These are phyloP conservation scores for Pistacia integerrima DNA, from an alignment of 345 rosid species.

Conservation along the genomic window DNA sequence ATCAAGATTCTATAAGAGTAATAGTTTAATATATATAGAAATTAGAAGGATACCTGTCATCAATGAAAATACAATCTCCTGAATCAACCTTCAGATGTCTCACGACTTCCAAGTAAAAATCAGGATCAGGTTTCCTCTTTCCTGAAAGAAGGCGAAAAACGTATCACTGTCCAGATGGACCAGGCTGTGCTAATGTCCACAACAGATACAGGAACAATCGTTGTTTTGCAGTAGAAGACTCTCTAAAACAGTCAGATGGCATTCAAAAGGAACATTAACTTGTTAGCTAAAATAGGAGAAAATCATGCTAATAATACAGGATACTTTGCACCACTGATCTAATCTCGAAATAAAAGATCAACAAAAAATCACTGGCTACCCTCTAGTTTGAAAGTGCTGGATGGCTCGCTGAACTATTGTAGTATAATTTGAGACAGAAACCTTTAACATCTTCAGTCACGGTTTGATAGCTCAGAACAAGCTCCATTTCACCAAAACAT, in stretches of 20 bases:
- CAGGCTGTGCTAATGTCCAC: not conserved
- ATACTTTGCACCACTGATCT: not conserved
- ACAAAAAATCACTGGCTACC: not conserved
- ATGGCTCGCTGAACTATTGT: not conserved
- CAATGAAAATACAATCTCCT: conserved; percentile 68
- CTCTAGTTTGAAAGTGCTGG: not conserved
- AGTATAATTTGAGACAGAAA: conserved; percentile 1
- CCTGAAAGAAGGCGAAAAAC: conserved; percentile 44
- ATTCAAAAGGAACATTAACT: not conserved
- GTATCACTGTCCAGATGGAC: not conserved
- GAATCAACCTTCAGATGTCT: conserved; percentile 73
- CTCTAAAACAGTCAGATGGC: not conserved
- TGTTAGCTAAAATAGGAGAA: not conserved
- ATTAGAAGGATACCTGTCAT: conserved; percentile 60
- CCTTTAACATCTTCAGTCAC: not conserved
- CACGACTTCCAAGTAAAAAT: conserved; percentile 59
- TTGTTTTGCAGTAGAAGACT: not conserved
- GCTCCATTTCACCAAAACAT: not conserved
- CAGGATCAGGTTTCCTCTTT: conserved; percentile 90
- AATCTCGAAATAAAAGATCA: not conserved
- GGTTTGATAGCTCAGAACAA: not conserved
- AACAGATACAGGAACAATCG: not conserved
- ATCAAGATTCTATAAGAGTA: not conserved
- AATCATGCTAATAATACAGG: not conserved
- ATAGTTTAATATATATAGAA: not conserved